Evolutionary conservation across 2,329 filamentous ascomycete genomes (phyloP), one percentile per base, ranked within the genome.

Genomic region (Fusarium nurragi): DNA sequence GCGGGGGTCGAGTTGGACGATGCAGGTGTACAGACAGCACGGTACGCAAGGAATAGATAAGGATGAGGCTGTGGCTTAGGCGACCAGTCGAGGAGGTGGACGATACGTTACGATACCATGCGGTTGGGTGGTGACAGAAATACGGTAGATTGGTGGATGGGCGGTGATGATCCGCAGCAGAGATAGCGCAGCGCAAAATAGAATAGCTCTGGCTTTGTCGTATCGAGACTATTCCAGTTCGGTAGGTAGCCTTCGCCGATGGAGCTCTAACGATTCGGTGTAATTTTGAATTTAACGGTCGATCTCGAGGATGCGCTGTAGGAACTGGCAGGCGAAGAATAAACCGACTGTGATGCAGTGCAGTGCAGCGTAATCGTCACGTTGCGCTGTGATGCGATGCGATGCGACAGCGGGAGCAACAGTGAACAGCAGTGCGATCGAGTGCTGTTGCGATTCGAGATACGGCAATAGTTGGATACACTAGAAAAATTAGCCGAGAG

Each of bases 331-430:
- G n/a, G 13, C n/a, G 30, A 43, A 21, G 19, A 30, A 36, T 12
- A 36, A 43, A 60, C n/a, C 37, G 37, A 48, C n/a, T 19, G 47
- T 30, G 52, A 44, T 25, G 28, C 16, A 16, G 43, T 26, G 36
- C 28, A 46, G 39, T 57, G 43, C 41, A n/a, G n/a, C n/a, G n/a
- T n/a, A n/a, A n/a, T n/a, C n/a, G n/a, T n/a, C n/a, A n/a, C n/a
- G 30, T 52, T 56, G 46, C 23, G 30, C 55, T 26, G 26, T 6
- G 11, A 41, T 28, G 50, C 22, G 14, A 51, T 51, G 59, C 45
- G 25, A 60, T 49, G 45, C 60, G 48, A 53, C 56, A 40, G 50
- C 55, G 61, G 61, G 46, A 65, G 62, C 39, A 57, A 65, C 56
- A 43, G 25, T 44, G 46, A 47, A 45, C 52, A 58, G 46, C 41